Base-by-base conservation (phyloP, 768 basidiomycete genomes). In the Suillus lakei region DNA sequence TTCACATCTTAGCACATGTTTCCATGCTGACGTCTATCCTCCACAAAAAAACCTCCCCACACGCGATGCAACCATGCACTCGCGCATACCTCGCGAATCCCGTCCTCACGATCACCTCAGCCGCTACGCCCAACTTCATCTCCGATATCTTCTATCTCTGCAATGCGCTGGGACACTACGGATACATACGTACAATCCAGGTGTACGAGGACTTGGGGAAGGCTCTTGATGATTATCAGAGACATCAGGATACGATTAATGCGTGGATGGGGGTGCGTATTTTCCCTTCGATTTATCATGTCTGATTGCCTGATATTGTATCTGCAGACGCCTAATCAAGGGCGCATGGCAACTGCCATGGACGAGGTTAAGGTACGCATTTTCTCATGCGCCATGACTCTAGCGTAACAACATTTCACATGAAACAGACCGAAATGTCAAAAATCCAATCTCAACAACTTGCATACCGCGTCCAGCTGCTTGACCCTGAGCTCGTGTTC, bases 101-200 rank as follows among this genome's bases (percentile, higher is more conserved):
- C 15, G 44, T 41, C 16, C 12, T 36, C 58, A 61, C 39, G 7
- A 58, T n/a, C 23, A 54, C 50, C 53, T 71, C 71, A 88, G 88
- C 84, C n/a, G 74, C 86, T 4, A 74, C 89, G 6, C 89, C 92
- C 3, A 98, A 98, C 74, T 99, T 99, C 77, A 95, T 98, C 67
- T 95, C 97, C 7, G 91, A 98, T 51, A 88, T 98, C 23, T 99
- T 98, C 81, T 98, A 93, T 80, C 84, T 98, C 51, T 84, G 91
- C 9, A 85, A 93, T 56, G 91, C 95, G 0, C 91, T 91, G 82
- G 90, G 92, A 63, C 97, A 99, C 78, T 91, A 95, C 64, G 97
- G 96, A 4, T 86, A 92, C 66, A 84, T 92, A 69, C 90, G 86
- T 74, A 93, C 95, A 1, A 90, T 96, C 53, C 88, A 88, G 46